A percentile compares a stretch with the other conserved stretches of the same genome.
Evolutionary conservation across 1,284 basidiomycete species (phyloP).

Genomic region (Lentinula novae-zelandiae): DNA sequence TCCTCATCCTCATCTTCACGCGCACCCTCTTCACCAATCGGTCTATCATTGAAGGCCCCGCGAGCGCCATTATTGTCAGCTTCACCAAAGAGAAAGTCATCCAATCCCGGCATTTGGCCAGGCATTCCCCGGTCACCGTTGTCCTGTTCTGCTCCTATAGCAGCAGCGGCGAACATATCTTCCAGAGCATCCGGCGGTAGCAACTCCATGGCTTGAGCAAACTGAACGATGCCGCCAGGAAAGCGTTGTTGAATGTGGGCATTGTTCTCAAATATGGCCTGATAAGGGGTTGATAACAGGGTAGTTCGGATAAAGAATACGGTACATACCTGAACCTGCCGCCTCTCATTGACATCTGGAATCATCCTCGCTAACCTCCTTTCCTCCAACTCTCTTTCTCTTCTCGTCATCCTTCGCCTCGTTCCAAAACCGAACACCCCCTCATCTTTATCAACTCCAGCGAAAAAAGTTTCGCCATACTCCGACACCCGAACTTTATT

Average conservation of each 20-base stretch:
- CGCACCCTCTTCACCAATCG: conserved; percentile 11
- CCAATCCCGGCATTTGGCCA: conserved; percentile 34
- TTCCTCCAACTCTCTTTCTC: conserved; percentile 43
- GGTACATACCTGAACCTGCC: conserved; percentile 47
- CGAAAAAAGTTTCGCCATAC: conserved; percentile 76
- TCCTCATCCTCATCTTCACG: conserved; percentile 20
- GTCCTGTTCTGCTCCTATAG: conserved; percentile 15
- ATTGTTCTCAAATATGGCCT: conserved; percentile 53
- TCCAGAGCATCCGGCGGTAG: conserved; percentile 57
- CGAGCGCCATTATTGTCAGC: conserved; percentile 14
- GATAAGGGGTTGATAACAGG: conserved; percentile 14
- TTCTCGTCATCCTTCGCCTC: conserved; percentile 25
- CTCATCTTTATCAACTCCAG: conserved; percentile 48
- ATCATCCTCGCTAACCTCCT: conserved; percentile 51
- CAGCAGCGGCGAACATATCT: conserved; percentile 46
- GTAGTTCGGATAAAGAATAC: not conserved
- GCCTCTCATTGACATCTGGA: conserved; percentile 52
- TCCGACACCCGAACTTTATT: conserved; percentile 39
- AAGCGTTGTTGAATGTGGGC: conserved; percentile 50
- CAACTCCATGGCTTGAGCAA: conserved; percentile 55
- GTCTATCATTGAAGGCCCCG: not conserved
- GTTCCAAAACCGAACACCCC: conserved; percentile 27
- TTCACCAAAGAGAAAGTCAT: conserved; percentile 14
- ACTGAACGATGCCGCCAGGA: conserved; percentile 57
- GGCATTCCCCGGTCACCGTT: conserved; percentile 30